A percentile compares a stretch with the other conserved stretches of the same genome.
Conservation (phyloP, 441 rosid species). For the Sinapis alba region DNA sequence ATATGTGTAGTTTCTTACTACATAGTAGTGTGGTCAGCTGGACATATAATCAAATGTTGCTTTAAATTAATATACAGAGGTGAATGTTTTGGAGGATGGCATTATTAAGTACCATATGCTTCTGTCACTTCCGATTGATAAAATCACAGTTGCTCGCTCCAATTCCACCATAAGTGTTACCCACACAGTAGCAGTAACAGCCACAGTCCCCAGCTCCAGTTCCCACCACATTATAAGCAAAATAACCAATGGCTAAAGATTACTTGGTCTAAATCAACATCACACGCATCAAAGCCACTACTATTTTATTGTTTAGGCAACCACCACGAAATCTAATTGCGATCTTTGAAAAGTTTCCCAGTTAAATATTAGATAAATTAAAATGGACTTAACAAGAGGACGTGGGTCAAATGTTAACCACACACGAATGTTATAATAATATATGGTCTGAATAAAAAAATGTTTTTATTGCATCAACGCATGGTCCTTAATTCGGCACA, state of each 20-base stretch:
- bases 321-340: constrained; percentile 26
- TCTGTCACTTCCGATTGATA: neutral
- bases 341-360: neutral
- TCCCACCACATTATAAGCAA: neutral
- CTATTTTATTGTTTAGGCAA: constrained; percentile 3
- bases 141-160: neutral
- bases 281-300: constrained; percentile 20
- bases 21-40: neutral
- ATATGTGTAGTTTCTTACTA: neutral
- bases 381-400: constrained; percentile 5
- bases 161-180: neutral
- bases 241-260: constrained; percentile 21
- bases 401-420: constrained; percentile 37
- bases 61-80: neutral
- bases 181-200: neutral
- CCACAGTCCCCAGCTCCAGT: neutral
- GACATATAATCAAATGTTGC: neutral
- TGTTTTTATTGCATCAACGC: constrained; percentile 26
- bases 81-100: neutral
- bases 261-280: constrained; percentile 11
- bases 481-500: constrained; percentile 29
- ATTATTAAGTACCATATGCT: neutral
- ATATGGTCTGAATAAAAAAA: constrained; percentile 11
- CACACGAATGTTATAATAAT: constrained; percentile 25
- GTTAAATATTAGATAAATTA: constrained; percentile 3